Percentiles rank a stretch among this genome's conserved stretches.
These are phyloP conservation scores for Nothophytophthora sp. DNA, from an alignment of 352 stramenopile genomes.

Conservation along the genomic window DNA sequence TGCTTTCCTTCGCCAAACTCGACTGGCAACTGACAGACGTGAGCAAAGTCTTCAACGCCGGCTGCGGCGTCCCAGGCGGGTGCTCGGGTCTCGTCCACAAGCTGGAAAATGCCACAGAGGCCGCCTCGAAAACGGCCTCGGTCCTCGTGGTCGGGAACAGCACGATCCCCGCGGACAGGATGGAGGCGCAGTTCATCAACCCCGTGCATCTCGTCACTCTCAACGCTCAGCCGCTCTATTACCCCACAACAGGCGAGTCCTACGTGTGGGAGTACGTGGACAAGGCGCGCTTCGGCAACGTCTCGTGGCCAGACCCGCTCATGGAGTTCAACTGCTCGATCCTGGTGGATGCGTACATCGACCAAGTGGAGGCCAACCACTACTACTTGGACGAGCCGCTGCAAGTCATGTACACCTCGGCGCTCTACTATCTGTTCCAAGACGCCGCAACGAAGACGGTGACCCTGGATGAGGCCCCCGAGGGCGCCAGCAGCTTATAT, in stretches of 20 bases:
- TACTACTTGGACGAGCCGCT: slow-evolving; percentile 44
- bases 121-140: slow-evolving; percentile 9
- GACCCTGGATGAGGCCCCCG: neutral
- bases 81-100: slow-evolving; percentile 31
- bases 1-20: slow-evolving; percentile 39
- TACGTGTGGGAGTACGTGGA: slow-evolving; percentile 28
- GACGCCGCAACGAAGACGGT: slow-evolving; percentile 36
- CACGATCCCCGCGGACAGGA: slow-evolving; percentile 15
- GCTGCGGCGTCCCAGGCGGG: slow-evolving; percentile 13
- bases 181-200: slow-evolving; percentile 19
- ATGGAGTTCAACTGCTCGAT: slow-evolving; percentile 32
- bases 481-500: slow-evolving; percentile 11
- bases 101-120: slow-evolving; percentile 15
- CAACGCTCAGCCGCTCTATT: slow-evolving; percentile 17
- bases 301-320: slow-evolving; percentile 14
- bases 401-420: slow-evolving; percentile 49
- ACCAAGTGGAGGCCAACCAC: slow-evolving; percentile 42
- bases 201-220: slow-evolving; percentile 26
- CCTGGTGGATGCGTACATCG: slow-evolving; percentile 50
- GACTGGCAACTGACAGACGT: slow-evolving; percentile 33
- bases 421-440: slow-evolving; percentile 55
- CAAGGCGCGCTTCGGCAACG: slow-evolving; percentile 11
- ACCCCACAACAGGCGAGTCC: slow-evolving; percentile 11
- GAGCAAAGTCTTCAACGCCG: slow-evolving; percentile 30
- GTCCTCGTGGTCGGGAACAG: slow-evolving; percentile 23